Evolutionary conservation across 1,284 basidiomycete species (phyloP).

Genomic region (Rhodotorula sp.): DNA sequence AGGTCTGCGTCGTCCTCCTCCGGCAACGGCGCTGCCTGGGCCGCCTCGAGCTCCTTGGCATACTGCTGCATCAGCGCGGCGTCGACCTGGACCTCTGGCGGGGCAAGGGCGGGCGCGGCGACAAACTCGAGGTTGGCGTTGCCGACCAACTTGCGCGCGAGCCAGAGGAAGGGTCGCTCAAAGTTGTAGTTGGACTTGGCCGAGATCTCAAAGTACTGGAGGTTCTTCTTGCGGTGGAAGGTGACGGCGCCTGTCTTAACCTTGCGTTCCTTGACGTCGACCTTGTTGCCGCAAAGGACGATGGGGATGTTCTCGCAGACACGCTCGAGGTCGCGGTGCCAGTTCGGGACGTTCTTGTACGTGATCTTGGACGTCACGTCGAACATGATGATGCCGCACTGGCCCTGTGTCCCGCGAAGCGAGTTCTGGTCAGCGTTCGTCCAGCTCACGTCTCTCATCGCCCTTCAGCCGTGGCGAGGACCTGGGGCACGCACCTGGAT

Average conservation of each 20-base stretch:
- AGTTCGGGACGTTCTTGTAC: constrained; percentile 99
- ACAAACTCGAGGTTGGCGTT: constrained; percentile 91
- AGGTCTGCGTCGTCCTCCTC: constrained; percentile 52
- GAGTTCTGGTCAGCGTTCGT: constrained; percentile 25
- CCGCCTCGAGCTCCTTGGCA: constrained; percentile 68
- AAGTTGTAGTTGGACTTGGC: constrained; percentile 99
- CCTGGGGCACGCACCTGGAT: constrained; percentile 61
- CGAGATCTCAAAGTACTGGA: constrained; percentile 99
- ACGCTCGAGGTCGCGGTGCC: constrained; percentile 92
- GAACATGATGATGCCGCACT: constrained; percentile 99
- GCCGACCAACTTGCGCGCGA: constrained; percentile 95
- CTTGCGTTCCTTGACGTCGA: constrained; percentile 99
- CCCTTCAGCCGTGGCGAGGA: too few species aligned
- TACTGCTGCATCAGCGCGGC: constrained; percentile 77
- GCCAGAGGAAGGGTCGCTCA: constrained; percentile 99
- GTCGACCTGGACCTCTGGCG: constrained; percentile 89
- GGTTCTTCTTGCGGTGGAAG: constrained; percentile 99
- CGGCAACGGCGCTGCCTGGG: constrained; percentile 56
- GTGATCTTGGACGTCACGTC: constrained; percentile 99
- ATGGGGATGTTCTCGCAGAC: constrained; percentile 99
- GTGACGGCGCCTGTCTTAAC: constrained; percentile 97
- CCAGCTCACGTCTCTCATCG: too few species aligned
- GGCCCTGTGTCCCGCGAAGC: constrained; percentile 57
- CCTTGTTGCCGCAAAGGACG: constrained; percentile 99
- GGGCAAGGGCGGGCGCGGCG: constrained; percentile 91